Evolutionary conservation across 306 rosid species (phyloP).

Genomic region (Senna siamea): DNA sequence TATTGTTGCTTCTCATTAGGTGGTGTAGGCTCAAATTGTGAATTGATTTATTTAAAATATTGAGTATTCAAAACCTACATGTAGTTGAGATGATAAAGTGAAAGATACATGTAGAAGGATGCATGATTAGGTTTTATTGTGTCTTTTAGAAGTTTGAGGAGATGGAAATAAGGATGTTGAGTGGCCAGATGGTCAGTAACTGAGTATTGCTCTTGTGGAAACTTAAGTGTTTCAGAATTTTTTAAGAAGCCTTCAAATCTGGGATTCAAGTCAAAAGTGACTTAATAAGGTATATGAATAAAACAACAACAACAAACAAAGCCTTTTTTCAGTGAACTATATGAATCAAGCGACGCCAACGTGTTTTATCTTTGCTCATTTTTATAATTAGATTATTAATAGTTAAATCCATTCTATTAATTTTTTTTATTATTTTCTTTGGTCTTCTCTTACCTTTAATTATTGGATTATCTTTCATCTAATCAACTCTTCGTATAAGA

Average conservation of each 20-base stretch:
- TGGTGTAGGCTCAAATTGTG: neutral
- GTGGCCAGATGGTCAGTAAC: neutral
- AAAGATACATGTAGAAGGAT: neutral
- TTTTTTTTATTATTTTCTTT: no score
- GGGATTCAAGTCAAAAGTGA: neutral
- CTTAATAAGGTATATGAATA: neutral
- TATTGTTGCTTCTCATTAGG: neutral
- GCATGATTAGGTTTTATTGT: no score
- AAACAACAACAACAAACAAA: no score
- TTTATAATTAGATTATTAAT: no score
- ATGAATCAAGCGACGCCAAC: no score
- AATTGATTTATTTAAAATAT: neutral
- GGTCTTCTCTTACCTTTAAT: no score
- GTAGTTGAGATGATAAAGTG: constrained; percentile 18
- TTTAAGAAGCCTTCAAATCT: neutral
- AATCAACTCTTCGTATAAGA: no score
- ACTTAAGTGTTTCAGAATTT: neutral
- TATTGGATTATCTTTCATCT: no score
- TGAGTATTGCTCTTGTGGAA: constrained; percentile 3
- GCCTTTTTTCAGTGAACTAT: no score
- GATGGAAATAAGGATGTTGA: neutral
- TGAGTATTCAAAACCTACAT: neutral
- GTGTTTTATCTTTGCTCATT: no score
- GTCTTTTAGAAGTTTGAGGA: neutral
- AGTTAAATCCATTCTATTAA: no score